Evolutionary conservation across 352 stramenopile species (phyloP), one percentile per base, ranked within the genome.

Genomic region (Phytopythium helicoides): DNA sequence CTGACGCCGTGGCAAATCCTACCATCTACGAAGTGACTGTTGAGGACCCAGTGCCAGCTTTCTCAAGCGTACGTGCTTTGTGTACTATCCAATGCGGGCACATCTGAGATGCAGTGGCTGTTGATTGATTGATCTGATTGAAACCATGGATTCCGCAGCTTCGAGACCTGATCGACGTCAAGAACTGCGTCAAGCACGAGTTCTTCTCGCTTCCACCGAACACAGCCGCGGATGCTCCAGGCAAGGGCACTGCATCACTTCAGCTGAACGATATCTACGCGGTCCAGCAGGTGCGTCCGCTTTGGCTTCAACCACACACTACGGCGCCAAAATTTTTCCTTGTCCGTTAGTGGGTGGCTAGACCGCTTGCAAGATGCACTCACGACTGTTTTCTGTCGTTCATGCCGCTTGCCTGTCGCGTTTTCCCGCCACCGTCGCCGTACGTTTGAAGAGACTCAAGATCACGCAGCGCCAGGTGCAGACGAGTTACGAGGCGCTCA

Each of bases 1-100:
- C 59, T 38, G 73, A 78, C 46, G 76, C 81, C 11, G 56, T 86
- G 22, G 63, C 62, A 1, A 80, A 83, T 35, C 46, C 58, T 14
- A 68, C 66, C 23, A 73, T 95, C 8, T 89, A 92, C 58, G 82
- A 95, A 56, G 64, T 95, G 16, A 95, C 85, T 0, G 82, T 95
- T 41, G 85, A 95, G 52, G 85, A 95, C 54, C 85, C 85, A 0
- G 81, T 92, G 10, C 79, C 85, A 12, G 85, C 76, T 6, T 95
- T 95, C 50, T 64, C 78, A 22, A 75, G 59, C 47, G 79, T 89
- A 54, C 44, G 64, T 71, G 52, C 47, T 19, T 10, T 18, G 3
- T 42, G 19, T 8, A 9, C 37, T 11, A 9, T 39, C 14, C 34
- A 28, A 47, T 35, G 25, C 14, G 41, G 19, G 23, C 2, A n/a